These are phyloP conservation scores for Epichloe gansuensis DNA, from an alignment of 2,329 filamentous ascomycete species.

Conservation along the genomic window DNA sequence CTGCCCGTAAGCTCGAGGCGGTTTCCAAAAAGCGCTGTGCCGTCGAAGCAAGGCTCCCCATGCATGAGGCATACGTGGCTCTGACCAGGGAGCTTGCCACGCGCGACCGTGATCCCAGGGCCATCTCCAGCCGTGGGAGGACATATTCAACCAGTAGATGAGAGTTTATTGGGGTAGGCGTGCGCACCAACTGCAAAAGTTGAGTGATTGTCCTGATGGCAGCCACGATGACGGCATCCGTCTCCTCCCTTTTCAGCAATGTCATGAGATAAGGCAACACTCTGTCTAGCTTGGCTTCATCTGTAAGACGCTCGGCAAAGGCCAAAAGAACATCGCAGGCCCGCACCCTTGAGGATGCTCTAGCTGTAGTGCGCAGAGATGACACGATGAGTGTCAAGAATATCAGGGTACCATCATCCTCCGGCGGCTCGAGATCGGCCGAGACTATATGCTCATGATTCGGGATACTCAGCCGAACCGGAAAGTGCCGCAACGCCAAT, in stretches of 20 bases:
- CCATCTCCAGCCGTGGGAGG: conserved; percentile 47
- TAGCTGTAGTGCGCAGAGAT: conserved; percentile 77
- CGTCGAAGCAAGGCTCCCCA: conserved; percentile 77
- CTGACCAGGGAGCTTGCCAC: conserved; percentile 56
- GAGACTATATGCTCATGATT: conserved; percentile 64
- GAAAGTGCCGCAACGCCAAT: conserved; percentile 53
- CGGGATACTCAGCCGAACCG: conserved; percentile 74
- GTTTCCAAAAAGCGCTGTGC: conserved; percentile 79
- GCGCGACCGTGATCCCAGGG: conserved; percentile 31
- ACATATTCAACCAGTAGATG: conserved; percentile 59
- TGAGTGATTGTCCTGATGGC: conserved; percentile 81
- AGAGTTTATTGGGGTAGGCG: conserved; percentile 69
- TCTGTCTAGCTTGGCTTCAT: conserved; percentile 90
- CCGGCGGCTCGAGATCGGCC: conserved; percentile 44
- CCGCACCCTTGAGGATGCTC: conserved; percentile 73
- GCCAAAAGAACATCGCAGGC: conserved; percentile 86
- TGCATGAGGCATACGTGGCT: conserved; percentile 83
- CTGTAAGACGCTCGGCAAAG: conserved; percentile 80
- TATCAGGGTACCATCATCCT: conserved; percentile 83
- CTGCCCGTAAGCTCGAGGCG: conserved; percentile 74
- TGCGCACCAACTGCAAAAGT: conserved; percentile 70
- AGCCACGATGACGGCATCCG: conserved; percentile 73
- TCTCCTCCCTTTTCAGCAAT: conserved; percentile 60
- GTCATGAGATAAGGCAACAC: conserved; percentile 82
- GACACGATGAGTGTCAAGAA: conserved; percentile 83